Conservation (phyloP, 2,329 filamentous ascomycete genomes). For the Pseudogymnoascus sp. region DNA sequence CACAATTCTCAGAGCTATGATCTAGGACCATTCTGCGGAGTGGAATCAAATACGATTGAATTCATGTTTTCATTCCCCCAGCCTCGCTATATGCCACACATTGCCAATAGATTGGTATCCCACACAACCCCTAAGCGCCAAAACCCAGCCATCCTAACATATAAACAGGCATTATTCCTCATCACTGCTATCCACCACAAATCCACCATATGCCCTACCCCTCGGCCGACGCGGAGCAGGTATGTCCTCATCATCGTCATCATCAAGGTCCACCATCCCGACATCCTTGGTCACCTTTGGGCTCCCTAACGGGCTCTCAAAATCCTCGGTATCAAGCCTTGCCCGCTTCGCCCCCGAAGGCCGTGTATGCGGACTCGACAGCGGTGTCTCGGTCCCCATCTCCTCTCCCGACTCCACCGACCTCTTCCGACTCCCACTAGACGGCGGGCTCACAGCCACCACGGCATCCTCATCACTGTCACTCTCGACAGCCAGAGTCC, state of each 20-base stretch:
- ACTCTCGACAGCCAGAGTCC: constrained; percentile 29
- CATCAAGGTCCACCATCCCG: background rate
- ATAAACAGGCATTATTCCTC: constrained; percentile 8
- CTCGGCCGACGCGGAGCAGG: background rate
- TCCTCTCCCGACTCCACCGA: background rate
- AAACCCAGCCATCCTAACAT: background rate
- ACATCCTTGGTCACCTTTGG: background rate
- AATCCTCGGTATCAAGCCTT: background rate
- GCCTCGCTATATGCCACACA: background rate
- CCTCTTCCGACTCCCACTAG: background rate
- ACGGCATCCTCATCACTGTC: constrained; percentile 3
- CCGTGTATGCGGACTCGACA: constrained; percentile 1
- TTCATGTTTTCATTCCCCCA: background rate
- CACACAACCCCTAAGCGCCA: constrained; percentile 4
- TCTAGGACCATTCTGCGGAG: background rate
- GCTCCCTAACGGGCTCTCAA: background rate
- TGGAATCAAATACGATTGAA: background rate
- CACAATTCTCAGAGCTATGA: background rate
- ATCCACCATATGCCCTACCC: background rate
- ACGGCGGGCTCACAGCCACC: background rate
- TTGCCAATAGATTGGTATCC: constrained; percentile 8
- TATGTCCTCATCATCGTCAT: background rate
- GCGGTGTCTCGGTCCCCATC: background rate
- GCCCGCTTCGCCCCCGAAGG: background rate
- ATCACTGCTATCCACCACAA: constrained; percentile 7